Evolutionary conservation across 306 rosid species (phyloP).

Genomic region (Rosa chinensis): DNA sequence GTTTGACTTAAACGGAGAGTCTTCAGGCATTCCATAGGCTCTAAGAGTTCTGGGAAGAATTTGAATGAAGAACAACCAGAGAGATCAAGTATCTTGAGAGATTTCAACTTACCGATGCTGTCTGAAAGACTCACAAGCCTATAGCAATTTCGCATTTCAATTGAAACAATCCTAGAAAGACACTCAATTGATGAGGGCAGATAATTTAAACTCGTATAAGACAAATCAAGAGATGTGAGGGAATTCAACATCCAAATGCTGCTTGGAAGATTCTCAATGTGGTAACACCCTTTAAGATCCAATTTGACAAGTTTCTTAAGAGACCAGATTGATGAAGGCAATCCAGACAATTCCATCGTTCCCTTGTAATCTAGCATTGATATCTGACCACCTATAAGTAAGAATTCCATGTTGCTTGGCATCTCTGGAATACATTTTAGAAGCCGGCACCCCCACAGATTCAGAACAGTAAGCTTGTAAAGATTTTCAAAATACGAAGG

Average conservation of each 20-base stretch:
- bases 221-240: neutral
- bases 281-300: accelerated
- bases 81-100: neutral
- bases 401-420: neutral
- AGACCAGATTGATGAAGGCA: neutral
- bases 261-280: neutral
- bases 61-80: neutral
- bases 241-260: slow-evolving; percentile 1
- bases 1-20: neutral
- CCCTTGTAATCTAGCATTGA: no score
- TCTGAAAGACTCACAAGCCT: neutral
- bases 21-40: neutral
- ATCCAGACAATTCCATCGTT: neutral
- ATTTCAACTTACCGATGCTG: slow-evolving; percentile 5
- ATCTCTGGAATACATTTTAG: neutral
- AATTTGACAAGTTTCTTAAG: neutral
- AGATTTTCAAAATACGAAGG: slow-evolving; percentile 1
- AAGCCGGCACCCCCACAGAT: neutral
- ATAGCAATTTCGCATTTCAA: neutral
- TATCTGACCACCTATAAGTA: neutral
- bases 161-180: neutral
- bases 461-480: neutral
- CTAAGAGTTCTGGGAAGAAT: slow-evolving; percentile 1
- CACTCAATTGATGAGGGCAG: neutral
- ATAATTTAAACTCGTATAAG: neutral